Percentiles rank a stretch among this genome's conserved stretches.
phyloP scores from a whole-genome alignment of 169 alveolate species.

The Hammondia hammondi region DNA sequence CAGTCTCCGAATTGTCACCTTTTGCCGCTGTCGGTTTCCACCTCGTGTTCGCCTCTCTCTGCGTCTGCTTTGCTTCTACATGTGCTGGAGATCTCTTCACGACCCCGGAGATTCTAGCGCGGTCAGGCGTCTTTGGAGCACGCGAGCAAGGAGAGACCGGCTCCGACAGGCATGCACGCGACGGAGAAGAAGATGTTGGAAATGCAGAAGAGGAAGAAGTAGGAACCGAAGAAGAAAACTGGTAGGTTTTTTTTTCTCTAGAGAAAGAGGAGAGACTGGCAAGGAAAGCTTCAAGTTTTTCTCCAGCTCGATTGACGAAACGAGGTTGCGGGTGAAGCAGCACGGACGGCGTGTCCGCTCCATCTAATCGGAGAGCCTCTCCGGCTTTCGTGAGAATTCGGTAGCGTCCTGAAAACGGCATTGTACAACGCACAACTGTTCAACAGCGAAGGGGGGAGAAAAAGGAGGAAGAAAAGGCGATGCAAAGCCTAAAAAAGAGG shows the following conservation, averaged over 20 bases:
- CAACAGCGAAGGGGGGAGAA: not conserved
- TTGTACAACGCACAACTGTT: not conserved
- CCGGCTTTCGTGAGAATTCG: constrained; percentile 23
- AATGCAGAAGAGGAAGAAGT: not conserved
- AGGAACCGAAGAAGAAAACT: not conserved
- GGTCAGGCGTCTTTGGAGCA: too few species aligned
- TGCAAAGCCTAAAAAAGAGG: not conserved
- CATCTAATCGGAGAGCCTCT: not conserved
- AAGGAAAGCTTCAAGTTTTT: constrained; percentile 46
- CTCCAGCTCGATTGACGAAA: constrained; percentile 42
- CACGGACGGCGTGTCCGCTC: not conserved
- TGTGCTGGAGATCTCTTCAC: too few species aligned
- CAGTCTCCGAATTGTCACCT: too few species aligned
- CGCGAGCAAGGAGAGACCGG: not conserved
- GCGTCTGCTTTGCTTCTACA: too few species aligned
- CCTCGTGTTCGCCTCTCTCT: too few species aligned
- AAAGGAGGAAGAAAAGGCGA: not conserved
- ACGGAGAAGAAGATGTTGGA: not conserved
- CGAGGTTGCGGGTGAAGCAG: not conserved
- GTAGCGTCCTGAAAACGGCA: not conserved
- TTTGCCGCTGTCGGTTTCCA: too few species aligned
- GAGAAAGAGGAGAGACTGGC: not conserved
- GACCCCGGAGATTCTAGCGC: too few species aligned
- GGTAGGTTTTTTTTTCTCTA: not conserved
- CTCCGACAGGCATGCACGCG: not conserved